Conservation (phyloP, 2,329 filamentous ascomycete species). For the Pseudopyricularia javanii region DNA sequence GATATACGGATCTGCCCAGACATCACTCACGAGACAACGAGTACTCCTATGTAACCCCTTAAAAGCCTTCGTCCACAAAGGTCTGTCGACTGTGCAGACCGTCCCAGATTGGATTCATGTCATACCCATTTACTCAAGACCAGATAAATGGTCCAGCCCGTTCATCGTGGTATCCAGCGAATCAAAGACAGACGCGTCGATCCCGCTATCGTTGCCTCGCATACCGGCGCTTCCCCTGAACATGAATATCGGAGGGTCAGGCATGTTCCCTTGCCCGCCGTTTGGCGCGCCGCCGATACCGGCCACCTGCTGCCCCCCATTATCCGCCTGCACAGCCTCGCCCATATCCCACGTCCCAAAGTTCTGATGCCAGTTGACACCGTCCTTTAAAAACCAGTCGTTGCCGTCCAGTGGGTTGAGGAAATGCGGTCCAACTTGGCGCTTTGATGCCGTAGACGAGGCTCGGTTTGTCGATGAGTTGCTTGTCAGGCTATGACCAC, state of each 20-base stretch:
- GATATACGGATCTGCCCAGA: too few species aligned
- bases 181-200: slow-evolving; percentile 9
- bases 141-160: slow-evolving; percentile 13
- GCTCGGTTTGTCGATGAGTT: neutral
- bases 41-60: too few species aligned
- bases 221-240: slow-evolving; percentile 11
- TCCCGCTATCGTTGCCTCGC: neutral
- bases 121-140: slow-evolving; percentile 11
- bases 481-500: neutral
- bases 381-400: slow-evolving; percentile 46
- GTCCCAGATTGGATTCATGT: too few species aligned
- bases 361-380: slow-evolving; percentile 44
- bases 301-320: neutral
- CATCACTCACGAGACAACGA: too few species aligned
- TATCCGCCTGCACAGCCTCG: neutral
- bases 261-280: slow-evolving; percentile 5
- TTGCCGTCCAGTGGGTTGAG: slow-evolving; percentile 34
- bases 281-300: slow-evolving; percentile 7
- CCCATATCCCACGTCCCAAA: slow-evolving; percentile 40
- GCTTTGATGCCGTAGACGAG: slow-evolving; percentile 6
- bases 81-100: too few species aligned
- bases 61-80: too few species aligned
- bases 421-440: slow-evolving; percentile 17
- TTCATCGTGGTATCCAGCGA: slow-evolving; percentile 12
- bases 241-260: slow-evolving; percentile 13